phyloP scores from a whole-genome alignment of 129 eudicot genomes.

The Apium graveolens region DNA sequence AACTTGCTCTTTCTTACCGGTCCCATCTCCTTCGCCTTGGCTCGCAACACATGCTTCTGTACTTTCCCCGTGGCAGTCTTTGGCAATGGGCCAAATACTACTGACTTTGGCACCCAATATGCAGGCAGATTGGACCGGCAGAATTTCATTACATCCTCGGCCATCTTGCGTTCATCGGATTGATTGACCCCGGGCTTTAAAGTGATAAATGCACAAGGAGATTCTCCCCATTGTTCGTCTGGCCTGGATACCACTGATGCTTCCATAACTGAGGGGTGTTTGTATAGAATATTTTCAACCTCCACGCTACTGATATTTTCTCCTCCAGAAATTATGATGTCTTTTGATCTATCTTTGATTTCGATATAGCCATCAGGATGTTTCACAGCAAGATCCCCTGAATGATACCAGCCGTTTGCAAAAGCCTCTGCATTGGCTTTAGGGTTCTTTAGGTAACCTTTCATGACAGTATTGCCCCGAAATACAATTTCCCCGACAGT shows the following conservation, averaged over 20 bases:
- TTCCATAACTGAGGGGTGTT: constrained; percentile 55
- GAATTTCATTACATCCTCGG: constrained; percentile 63
- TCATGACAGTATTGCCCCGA: constrained; percentile 80
- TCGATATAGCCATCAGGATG: constrained; percentile 81
- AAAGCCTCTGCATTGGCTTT: constrained; percentile 77
- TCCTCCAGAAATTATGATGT: constrained; percentile 88
- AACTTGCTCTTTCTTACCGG: constrained; percentile 56
- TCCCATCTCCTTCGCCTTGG: constrained; percentile 84
- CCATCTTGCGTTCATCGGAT: constrained; percentile 32
- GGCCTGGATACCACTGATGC: constrained; percentile 89
- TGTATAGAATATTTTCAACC: constrained; percentile 66
- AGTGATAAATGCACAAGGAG: constrained; percentile 86
- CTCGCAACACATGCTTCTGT: constrained; percentile 74
- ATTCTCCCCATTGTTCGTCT: constrained; percentile 70
- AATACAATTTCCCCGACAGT: constrained; percentile 76
- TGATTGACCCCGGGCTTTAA: constrained; percentile 36
- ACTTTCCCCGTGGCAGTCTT: constrained; percentile 92
- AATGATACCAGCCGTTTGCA: constrained; percentile 67
- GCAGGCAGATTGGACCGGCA: constrained; percentile 57
- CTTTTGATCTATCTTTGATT: constrained; percentile 80
- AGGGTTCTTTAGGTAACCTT: constrained; percentile 76
- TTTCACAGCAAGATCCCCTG: constrained; percentile 76
- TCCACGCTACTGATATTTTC: constrained; percentile 95
- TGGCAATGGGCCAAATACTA: constrained; percentile 68
- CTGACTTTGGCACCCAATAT: constrained; percentile 73